Base-by-base conservation (phyloP, 1,284 basidiomycete genomes). In the Thelephora terrestris region DNA sequence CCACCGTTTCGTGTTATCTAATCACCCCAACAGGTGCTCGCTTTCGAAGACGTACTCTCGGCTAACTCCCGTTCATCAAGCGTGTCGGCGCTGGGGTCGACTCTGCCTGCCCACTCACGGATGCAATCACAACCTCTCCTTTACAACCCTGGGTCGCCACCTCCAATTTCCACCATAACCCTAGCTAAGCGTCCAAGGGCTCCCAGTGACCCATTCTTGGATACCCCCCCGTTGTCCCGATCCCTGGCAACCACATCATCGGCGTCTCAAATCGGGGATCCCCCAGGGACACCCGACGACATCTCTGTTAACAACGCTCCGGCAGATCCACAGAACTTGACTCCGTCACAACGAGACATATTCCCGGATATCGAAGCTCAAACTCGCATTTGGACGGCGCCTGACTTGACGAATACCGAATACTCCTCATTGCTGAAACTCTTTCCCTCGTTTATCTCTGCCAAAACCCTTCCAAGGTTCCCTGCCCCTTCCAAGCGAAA, bases 171-270 rank as follows among this genome's bases (percentile, higher is more conserved):
- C 36, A 59, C 67, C 51, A 65, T 64, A 51, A 65, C 72, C 43
- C 69, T 71, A 51, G 68, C 74, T 47, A 81, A 78, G 59, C 81
- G 84, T 53, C 69, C 76, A 9, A 74, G 84, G 54, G 84, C 84
- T 47, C 76, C 85, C 10, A 85, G 82, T 56, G 85, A 88, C 61
- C 85, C 85, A 50, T 88, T 88, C 63, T 64, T 84, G 52, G 85
- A 88, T 58, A 80, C 70, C 16, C 68, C 74, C 51, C 78, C 80
- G 49, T 71, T 73, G 43, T 79, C 81, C n/a, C 74, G 70, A 49
- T 73, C 75, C 7, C 76, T 78, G 29, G 68, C 70, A 49, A 70
- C 69, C 51, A 67, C 71, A 20, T 58, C 66, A 54, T 57, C 64
- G 43, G 55, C 54, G 23, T 55, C 59, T 5, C 61, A 60, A 7